Base-by-base conservation (phyloP, 1,284 basidiomycete genomes). In the Boletus austroedulis region DNA sequence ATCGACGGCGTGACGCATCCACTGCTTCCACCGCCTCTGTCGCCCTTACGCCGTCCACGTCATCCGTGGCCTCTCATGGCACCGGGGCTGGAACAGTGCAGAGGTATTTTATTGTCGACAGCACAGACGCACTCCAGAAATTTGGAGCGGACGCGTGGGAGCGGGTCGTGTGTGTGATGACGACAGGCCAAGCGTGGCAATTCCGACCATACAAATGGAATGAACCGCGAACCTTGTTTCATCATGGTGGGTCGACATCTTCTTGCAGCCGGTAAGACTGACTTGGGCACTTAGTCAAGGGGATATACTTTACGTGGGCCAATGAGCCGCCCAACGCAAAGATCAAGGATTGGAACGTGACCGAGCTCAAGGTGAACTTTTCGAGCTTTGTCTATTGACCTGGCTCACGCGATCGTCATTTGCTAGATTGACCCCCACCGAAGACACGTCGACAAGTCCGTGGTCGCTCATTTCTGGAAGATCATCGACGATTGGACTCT, bases 271-370 rank as follows among this genome's bases (percentile, higher is more conserved):
- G 38, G 9, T 5, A 15, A 15, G 38, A 40, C 14, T 40, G 38
- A 40, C n/a, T 7, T 41, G 15, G 26, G 46, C 17, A 40, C 32
- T 10, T 19, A 95, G 94, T 97, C 31, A 95, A 95, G 72, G 95
- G 95, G 4, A 82, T 97, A 36, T 95, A 97, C 71, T 89, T 98
- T 48, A 86, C 94, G 28, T 96, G 94, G 90, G 83, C 89, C 49
- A 95, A 95, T 67, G 95, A 97, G 65, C 89, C 92, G 5, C 86
- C 88, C 38, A 95, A 95, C 65, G 76, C 85, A 0, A 93, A 90
- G 64, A 90, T 98, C 61, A 89, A 90, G 68, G 94, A 97, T 66
- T 99, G 96, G 96, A 98, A 98, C 70, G 95, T 98, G 19, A 90
- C 90, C 0, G 92, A 95, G 68, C 81, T 98, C 62, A 92, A 92